Base-by-base conservation (phyloP, 2,329 filamentous ascomycete species). In the Penicillium sclerotigenum region DNA sequence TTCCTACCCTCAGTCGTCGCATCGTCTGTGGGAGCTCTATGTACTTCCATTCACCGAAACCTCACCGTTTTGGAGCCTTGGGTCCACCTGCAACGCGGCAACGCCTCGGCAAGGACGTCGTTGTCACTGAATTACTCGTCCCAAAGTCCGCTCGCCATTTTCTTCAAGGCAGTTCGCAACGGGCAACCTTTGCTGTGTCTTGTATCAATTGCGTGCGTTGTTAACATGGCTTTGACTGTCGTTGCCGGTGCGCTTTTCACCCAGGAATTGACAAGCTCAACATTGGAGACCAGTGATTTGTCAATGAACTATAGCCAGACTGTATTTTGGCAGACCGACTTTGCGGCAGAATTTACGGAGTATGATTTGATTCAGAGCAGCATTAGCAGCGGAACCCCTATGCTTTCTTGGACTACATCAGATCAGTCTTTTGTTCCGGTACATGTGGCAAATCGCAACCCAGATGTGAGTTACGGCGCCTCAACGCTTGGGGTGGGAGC, bases 281-380 rank as follows among this genome's bases (percentile, higher is more conserved):
- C 56, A 10, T 41, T 71, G 3, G 43, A 65, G 13, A 69, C 68
- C 1, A 26, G 57, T 1, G 57, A 62, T 6, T 52, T 72, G 11
- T 57, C 57, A 5, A 56, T 65, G 31, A 72, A 72, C 43, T 72
- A 70, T 33, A 72, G 70, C 37, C 59, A 67, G 18, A 66, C 66
- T 4, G 51, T 57, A 1, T 71, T 72, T 10, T 62, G 55, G 52
- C 62, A 58, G n/a, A 68, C 61, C 4, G 68, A 71, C 31, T 72
- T 71, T 54, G 66, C 70, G 0, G 67, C 64, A 2, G 66, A 72
- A 33, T 72, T 72, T 26, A 71, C 69, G 2, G 69, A 71, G 43
- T 71, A 72, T 54, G 69, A 72, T 36, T 50, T 72, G 33, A 72
- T 72, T 11, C 69, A 72, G 43, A 70, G 67, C 8, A 72, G 70